These are phyloP conservation scores for Glutinoglossum americanum DNA, from an alignment of 495 filamentous ascomycete genomes.

Conservation along the genomic window DNA sequence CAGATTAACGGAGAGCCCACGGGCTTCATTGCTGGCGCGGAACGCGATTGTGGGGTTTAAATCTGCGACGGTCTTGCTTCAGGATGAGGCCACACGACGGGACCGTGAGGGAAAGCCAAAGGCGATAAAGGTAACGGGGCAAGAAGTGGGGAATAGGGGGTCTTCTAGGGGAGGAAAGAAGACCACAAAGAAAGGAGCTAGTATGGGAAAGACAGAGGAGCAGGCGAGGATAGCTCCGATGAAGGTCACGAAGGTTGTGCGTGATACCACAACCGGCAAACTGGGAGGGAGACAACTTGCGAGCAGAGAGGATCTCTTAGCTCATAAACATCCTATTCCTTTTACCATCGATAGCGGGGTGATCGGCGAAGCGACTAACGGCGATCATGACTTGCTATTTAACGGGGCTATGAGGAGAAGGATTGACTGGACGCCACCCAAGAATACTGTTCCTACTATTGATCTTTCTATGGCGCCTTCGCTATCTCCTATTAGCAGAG, in stretches of 20 bases:
- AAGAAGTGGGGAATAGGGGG: neutral
- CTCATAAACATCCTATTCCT: neutral
- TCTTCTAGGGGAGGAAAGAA: neutral
- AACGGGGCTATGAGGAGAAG: conserved; percentile 29
- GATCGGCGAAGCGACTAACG: neutral
- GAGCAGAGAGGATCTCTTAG: neutral
- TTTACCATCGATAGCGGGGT: neutral
- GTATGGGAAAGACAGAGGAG: neutral
- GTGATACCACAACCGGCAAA: neutral
- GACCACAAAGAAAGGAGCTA: neutral
- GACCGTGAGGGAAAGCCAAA: neutral
- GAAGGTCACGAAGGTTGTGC: neutral
- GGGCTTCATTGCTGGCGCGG: neutral
- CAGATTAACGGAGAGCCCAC: neutral
- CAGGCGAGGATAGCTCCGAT: neutral
- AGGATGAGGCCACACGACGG: neutral
- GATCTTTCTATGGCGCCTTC: conserved; percentile 2
- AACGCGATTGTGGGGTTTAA: neutral
- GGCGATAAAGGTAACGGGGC: neutral
- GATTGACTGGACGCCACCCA: conserved; percentile 35
- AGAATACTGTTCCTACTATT: conserved; percentile 6
- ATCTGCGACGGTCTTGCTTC: neutral
- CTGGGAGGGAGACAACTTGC: neutral
- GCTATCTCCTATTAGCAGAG: neutral
- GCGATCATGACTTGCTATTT: conserved; percentile 9